Conservation (phyloP, 2,329 filamentous ascomycete species). For the Plenodomus lindquistii region DNA sequence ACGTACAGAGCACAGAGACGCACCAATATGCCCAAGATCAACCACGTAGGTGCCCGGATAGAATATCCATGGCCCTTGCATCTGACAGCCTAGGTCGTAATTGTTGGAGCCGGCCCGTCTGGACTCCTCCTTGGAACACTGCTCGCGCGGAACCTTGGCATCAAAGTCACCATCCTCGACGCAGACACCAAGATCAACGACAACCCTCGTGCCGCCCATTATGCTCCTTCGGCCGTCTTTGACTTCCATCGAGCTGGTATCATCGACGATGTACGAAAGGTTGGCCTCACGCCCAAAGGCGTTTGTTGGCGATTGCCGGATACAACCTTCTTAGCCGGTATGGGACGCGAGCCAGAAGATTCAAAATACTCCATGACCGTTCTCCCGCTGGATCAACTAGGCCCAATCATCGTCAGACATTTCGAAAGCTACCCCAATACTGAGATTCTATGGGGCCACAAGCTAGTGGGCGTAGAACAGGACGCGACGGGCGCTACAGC, state of each 20-base stretch:
- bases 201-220: constrained; percentile 66
- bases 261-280: constrained; percentile 53
- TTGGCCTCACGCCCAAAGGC: constrained; percentile 48
- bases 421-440: constrained; percentile 33
- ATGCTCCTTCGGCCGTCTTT: constrained; percentile 61
- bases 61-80: not conserved
- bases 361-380: constrained; percentile 35
- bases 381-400: constrained; percentile 35
- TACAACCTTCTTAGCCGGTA: constrained; percentile 35
- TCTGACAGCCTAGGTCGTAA: constrained; percentile 24
- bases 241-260: constrained; percentile 64
- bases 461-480: constrained; percentile 35
- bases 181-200: constrained; percentile 58
- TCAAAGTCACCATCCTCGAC: constrained; percentile 61
- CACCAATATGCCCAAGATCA: constrained; percentile 33
- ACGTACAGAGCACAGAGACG: not conserved
- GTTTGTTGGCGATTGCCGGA: constrained; percentile 52
- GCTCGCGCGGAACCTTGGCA: constrained; percentile 55
- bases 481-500: constrained; percentile 34
- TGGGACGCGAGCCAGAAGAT: constrained; percentile 35
- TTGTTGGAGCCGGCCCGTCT: constrained; percentile 40
- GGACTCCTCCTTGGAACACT: constrained; percentile 49
- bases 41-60: constrained; percentile 25
- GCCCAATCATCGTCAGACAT: constrained; percentile 32
- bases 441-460: constrained; percentile 38